Base-by-base conservation (phyloP, 768 basidiomycete genomes). In the Dioszegia hungarica region DNA sequence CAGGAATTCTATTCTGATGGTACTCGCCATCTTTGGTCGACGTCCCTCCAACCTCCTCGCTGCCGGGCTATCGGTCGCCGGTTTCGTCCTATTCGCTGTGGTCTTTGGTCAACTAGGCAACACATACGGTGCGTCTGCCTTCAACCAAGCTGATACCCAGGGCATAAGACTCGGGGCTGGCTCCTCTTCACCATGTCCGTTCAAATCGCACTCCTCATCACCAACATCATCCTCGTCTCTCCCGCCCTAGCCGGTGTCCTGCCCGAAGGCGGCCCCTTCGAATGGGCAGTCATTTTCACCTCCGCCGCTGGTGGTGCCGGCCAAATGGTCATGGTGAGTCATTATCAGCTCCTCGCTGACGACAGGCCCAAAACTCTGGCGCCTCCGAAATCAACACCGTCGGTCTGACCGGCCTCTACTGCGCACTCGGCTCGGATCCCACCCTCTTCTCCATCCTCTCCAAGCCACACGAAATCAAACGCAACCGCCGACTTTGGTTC, bases 281-380 rank as follows among this genome's bases (percentile, higher is more conserved):
- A 54, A 31, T 54, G 52, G 52, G 52, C 52, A 10, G 41, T 54
- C 5, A 45, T 54, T 28, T 54, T 54, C 28, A 54, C 52, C 11
- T 27, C 52, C 6, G 52, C 52, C 9, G 52, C 52, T 11, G 39
- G 41, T 31, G 52, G 52, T 33, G 52, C 39, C 8, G 52, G 39
- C 14, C 52, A 54, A 31, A 45, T 54, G 41, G 41, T 44, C 52
- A 54, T 54, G 52, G 52, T 54, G 37, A 44, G 52, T 44, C 6
- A 14, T 33, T 27, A 22, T 5, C 20, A 24, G 52, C 20, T n/a
- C 25, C 2, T 8, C 29, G 51, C 41, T 33, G 10, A 27, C 8
- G 20, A 15, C 40, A 54, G 34, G 33, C 39, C 5, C 45, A 46
- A 46, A 54, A 54, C 52, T 54, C 52, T 12, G 52, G 52, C n/a